phyloP scores from a whole-genome alignment of 306 rosid genomes.

The Quercus agrifolia region DNA sequence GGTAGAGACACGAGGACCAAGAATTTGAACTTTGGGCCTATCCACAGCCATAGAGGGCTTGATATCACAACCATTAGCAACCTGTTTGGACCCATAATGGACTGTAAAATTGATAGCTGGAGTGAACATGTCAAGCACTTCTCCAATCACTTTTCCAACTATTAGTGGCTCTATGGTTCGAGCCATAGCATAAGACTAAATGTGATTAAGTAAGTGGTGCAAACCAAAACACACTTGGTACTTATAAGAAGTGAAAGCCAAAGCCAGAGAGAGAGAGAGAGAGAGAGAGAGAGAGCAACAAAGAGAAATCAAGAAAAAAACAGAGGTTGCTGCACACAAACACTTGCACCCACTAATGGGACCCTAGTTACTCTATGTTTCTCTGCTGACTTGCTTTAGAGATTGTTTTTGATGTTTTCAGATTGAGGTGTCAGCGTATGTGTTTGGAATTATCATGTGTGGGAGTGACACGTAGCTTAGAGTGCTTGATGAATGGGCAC shows the following conservation, averaged over 20 bases:
- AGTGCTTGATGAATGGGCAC: slow-evolving; percentile 12
- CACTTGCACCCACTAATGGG: too few relatives aligned
- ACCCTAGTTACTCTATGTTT: not conserved
- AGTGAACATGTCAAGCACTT: slow-evolving; percentile 32
- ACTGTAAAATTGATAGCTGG: slow-evolving; percentile 14
- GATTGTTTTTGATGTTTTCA: not conserved
- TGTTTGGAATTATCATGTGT: not conserved
- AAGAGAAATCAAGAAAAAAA: too few relatives aligned
- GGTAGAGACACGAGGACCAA: slow-evolving; percentile 1
- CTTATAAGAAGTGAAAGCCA: too few relatives aligned
- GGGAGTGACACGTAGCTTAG: slow-evolving; percentile 7
- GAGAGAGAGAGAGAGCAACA: too few relatives aligned
- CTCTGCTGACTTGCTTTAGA: not conserved
- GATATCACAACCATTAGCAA: slow-evolving; percentile 31
- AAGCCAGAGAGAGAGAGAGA: too few relatives aligned
- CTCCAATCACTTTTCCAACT: slow-evolving; percentile 35
- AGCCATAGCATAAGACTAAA: not conserved
- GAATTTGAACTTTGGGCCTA: slow-evolving; percentile 20
- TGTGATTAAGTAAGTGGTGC: not conserved
- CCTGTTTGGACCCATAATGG: slow-evolving; percentile 27
- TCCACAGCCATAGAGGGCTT: slow-evolving; percentile 23
- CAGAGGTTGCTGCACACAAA: too few relatives aligned
- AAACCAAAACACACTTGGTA: too few relatives aligned
- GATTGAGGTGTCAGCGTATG: not conserved
- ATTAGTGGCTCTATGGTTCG: slow-evolving; percentile 30